Conservation (phyloP, 495 filamentous ascomycete genomes). For the Schizothecium vesticola region DNA sequence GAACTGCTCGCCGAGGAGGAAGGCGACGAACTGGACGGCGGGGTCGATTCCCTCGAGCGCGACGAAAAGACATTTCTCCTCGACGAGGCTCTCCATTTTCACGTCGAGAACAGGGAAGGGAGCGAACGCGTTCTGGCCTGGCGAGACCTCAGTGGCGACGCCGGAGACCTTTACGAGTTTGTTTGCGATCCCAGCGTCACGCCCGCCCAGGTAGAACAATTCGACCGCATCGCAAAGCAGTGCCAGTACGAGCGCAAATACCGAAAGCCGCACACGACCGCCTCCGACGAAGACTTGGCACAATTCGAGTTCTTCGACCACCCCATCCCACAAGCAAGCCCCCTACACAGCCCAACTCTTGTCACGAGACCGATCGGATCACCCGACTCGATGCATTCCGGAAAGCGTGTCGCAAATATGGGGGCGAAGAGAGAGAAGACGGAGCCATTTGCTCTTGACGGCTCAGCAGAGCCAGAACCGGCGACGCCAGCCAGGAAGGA, state of each 20-base stretch:
- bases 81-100: constrained; percentile 84
- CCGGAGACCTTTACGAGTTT: constrained; percentile 92
- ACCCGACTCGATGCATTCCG: constrained; percentile 40
- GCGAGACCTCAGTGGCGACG: constrained; percentile 90
- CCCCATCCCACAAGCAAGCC: constrained; percentile 78
- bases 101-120: constrained; percentile 70
- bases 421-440: constrained; percentile 29
- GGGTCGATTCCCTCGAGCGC: constrained; percentile 67
- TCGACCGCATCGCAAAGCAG: constrained; percentile 78
- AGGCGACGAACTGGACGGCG: constrained; percentile 66
- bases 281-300: constrained; percentile 72
- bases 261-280: constrained; percentile 67
- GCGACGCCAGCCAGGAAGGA: constrained; percentile 22
- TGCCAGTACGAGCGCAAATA: constrained; percentile 98
- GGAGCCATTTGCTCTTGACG: constrained; percentile 7
- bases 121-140: constrained; percentile 83
- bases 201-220: constrained; percentile 65
- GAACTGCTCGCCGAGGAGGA: constrained; percentile 81
- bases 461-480: constrained; percentile 12
- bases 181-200: constrained; percentile 75
- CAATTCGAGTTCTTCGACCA: constrained; percentile 76
- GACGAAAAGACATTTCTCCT: constrained; percentile 97
- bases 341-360: constrained; percentile 59
- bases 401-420: constrained; percentile 32
- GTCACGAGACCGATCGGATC: constrained; percentile 42